Conservation (phyloP, 768 basidiomycete species). For the Macrolepiota albuminosa region DNA sequence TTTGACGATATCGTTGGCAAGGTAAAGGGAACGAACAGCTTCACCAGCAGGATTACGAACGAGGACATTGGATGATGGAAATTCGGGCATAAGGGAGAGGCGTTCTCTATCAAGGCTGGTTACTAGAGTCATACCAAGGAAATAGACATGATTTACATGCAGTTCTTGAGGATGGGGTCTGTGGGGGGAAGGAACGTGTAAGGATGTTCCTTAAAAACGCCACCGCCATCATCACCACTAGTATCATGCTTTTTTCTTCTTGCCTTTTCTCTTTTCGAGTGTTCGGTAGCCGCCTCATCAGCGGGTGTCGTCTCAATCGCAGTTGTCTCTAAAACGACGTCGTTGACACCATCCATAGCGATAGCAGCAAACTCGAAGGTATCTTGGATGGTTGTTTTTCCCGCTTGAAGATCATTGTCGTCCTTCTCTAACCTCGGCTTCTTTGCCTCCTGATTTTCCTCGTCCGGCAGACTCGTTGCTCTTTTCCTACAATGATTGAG, state of each 20-base stretch:
- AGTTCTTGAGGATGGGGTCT: constrained; percentile 64
- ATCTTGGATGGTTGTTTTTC: constrained; percentile 11
- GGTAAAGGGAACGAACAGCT: constrained; percentile 76
- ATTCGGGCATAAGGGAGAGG: constrained; percentile 61
- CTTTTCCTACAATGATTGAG: constrained; percentile 41
- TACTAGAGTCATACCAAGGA: neutral
- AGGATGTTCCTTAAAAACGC: constrained; percentile 83
- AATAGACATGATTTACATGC: constrained; percentile 54
- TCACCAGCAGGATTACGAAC: constrained; percentile 81
- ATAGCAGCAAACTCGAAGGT: constrained; percentile 10
- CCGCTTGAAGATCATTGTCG: neutral
- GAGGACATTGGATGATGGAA: constrained; percentile 75
- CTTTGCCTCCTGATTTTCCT: constrained; percentile 44
- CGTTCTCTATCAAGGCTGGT: constrained; percentile 45
- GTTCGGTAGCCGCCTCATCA: neutral
- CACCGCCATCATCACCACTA: constrained; percentile 27
- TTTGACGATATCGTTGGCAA: constrained; percentile 83
- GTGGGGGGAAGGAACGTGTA: constrained; percentile 74
- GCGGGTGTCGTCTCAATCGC: neutral
- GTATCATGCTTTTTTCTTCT: constrained; percentile 16
- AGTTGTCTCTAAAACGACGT: constrained; percentile 1
- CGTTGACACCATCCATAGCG: neutral
- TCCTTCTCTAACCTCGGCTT: constrained; percentile 40
- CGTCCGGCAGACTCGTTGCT: constrained; percentile 32
- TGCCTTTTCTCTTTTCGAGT: constrained; percentile 14